Conservation (phyloP, 805 yeast genomes). For the Ogataea sp. region DNA sequence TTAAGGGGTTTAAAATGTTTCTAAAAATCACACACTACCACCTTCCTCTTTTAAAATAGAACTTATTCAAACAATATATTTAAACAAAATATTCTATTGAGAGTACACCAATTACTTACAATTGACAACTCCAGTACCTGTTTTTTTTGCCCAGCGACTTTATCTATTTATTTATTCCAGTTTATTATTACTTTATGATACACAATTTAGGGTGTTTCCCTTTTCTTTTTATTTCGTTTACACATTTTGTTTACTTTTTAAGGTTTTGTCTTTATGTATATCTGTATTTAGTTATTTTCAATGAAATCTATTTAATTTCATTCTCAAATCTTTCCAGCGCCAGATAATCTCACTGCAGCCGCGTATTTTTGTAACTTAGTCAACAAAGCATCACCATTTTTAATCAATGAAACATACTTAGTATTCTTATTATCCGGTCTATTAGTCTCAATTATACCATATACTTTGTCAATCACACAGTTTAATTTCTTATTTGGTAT, state of each 20-base stretch:
- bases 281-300: constrained; percentile 1
- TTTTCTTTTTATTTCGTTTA: no score
- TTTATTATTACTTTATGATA: no score
- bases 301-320: background rate
- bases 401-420: constrained; percentile 81
- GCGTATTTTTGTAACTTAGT: constrained; percentile 95
- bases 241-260: background rate
- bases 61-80: no score
- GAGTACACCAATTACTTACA: no score
- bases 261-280: background rate
- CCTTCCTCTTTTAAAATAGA: no score
- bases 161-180: no score
- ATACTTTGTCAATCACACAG: constrained; percentile 92
- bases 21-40: no score
- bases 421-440: constrained; percentile 94
- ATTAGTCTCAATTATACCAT: constrained; percentile 91
- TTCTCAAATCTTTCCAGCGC: constrained; percentile 60
- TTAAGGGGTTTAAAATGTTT: no score
- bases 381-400: constrained; percentile 85
- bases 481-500: constrained; percentile 90
- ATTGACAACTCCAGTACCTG: no score
- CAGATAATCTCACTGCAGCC: constrained; percentile 92
- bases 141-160: no score
- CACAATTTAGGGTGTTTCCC: no score
- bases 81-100: no score